Base-by-base conservation (phyloP, 352 stramenopile genomes). In the Phytophthora aleatoria region DNA sequence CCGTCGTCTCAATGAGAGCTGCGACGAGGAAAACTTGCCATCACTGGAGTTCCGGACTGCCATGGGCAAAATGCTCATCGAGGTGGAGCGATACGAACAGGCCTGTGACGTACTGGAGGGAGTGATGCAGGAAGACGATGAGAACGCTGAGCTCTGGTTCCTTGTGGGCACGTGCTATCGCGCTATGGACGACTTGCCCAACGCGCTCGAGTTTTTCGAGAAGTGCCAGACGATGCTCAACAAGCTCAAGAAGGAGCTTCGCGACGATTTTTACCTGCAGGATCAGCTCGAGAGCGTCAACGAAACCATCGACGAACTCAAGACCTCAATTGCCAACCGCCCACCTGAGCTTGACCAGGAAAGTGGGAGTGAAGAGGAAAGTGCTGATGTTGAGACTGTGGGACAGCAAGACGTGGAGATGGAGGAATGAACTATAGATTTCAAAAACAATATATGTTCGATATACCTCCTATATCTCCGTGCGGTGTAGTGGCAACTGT, bases 121-220 rank as follows among this genome's bases (percentile, higher is more conserved):
- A 36, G 87, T 96, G 50, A 91, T 96, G 83, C 83, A 95, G 62
- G 89, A 96, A 50, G 89, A 96, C 57, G 89, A 96, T 61, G 86
- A 95, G 50, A 95, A 96, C 61, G 89, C 87, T 13, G 89, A 96
- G 74, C 70, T 96, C 43, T 96, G 89, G 89, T 95, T 96, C 64
- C 78, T 96, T 20, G 82, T 96, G 12, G 89, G 77, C 31, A 94
- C 87, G 61, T 96, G 89, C 69, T 94, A 96, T 61, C 89, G 87
- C 15, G 87, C 83, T 0, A 88, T 95, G 77, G 89, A 94, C 56
- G 85, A 96, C 54, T 71, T 92, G 39, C 42, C 71, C n/a, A 86
- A 81, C 28, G 81, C 89, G 35, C 79, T 95, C 38, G 89, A 96
- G 72, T 96, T 93, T 67, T 91, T 96, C 28, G 77, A 95, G 53